Percentiles rank a stretch among this genome's conserved stretches.
Evolutionary conservation across 2,329 filamentous ascomycete genomes (phyloP).

Genomic region (Diaporthe sp.): DNA sequence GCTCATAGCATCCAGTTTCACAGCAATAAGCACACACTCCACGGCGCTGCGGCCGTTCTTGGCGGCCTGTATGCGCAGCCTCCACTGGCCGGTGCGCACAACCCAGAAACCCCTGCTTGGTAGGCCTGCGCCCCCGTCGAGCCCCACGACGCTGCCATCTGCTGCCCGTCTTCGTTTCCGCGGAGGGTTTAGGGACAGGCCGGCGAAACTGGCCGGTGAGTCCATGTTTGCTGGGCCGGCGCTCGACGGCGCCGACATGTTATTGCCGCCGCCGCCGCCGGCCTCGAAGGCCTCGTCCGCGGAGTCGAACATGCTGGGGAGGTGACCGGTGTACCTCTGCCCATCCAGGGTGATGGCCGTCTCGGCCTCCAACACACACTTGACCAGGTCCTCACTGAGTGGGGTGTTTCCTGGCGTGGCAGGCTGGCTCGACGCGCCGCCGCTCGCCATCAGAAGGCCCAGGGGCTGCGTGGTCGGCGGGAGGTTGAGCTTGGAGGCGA

Average conservation of each 20-base stretch:
- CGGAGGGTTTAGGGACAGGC: conserved; percentile 51
- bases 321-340: conserved; percentile 54
- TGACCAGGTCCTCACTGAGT: conserved; percentile 78
- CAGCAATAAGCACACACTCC: conserved; percentile 81
- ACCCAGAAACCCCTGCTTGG: conserved; percentile 66
- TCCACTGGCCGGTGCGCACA: conserved; percentile 79
- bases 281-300: conserved; percentile 11
- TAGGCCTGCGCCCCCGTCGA: conserved; percentile 31
- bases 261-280: conserved; percentile 1
- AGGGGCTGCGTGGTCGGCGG: conserved; percentile 72
- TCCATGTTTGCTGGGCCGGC: conserved; percentile 47
- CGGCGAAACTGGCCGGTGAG: conserved; percentile 49
- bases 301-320: conserved; percentile 39
- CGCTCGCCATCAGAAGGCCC: conserved; percentile 76
- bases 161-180: conserved; percentile 61
- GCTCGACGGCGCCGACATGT: conserved; percentile 50
- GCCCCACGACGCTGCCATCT: conserved; percentile 48
- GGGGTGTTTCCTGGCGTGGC: conserved; percentile 78
- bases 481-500: conserved; percentile 84
- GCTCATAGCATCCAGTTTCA: conserved; percentile 81
- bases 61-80: conserved; percentile 73
- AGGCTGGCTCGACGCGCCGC: conserved; percentile 72
- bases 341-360: conserved; percentile 73
- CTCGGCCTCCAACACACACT: conserved; percentile 72
- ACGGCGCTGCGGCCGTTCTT: conserved; percentile 66